phyloP scores from a whole-genome alignment of 2,329 filamentous ascomycete species.

The Trichoderma lentiforme region DNA sequence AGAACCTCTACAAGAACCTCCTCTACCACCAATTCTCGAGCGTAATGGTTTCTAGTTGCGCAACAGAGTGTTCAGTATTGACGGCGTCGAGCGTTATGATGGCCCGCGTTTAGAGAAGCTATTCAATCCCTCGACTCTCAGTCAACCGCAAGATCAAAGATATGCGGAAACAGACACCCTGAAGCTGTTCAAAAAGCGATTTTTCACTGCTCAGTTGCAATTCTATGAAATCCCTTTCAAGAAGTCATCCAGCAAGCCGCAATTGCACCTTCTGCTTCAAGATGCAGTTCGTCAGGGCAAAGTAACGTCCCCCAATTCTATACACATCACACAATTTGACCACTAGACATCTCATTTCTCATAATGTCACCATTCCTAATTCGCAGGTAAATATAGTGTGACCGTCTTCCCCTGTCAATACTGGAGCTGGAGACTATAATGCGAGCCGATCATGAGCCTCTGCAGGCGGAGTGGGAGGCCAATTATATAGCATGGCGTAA shows the following conservation, averaged over 20 bases:
- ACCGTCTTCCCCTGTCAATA: neutral
- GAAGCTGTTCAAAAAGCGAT: neutral
- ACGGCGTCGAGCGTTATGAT: neutral
- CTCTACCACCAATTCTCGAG: neutral
- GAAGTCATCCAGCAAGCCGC: neutral
- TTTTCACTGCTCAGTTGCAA: neutral
- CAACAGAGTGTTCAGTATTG: neutral
- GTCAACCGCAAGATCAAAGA: neutral
- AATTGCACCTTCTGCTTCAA: neutral
- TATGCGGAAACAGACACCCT: neutral
- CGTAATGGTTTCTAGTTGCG: constrained; percentile 6
- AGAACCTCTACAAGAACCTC: neutral
- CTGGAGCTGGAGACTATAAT: constrained; percentile 7
- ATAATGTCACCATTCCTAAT: neutral
- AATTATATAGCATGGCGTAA: neutral
- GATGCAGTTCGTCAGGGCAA: neutral
- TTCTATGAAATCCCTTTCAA: neutral
- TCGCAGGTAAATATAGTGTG: neutral
- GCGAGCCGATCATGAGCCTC: constrained; percentile 14
- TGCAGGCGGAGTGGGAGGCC: neutral
- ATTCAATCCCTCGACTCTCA: neutral
- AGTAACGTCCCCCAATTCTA: neutral
- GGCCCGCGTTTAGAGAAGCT: neutral
- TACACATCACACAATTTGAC: neutral
- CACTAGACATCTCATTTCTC: neutral